These are phyloP conservation scores for Chalciporus sphaerocephalus DNA, from an alignment of 768 basidiomycete species.

Conservation along the genomic window DNA sequence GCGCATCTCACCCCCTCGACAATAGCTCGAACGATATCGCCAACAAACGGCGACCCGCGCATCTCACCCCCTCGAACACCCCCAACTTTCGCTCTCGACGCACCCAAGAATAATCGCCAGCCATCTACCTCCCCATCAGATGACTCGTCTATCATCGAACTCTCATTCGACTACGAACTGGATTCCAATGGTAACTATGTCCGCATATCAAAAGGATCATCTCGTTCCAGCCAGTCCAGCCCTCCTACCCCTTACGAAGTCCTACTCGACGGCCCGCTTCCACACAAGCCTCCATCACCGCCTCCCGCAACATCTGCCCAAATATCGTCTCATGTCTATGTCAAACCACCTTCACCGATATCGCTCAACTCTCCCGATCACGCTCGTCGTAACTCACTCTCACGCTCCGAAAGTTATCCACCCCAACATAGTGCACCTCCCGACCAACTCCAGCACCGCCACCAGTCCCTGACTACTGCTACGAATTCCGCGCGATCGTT, in stretches of 20 bases:
- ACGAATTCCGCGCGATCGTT: conserved; percentile 46
- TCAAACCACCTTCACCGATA: conserved; percentile 33
- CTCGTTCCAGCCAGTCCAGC: conserved; percentile 34
- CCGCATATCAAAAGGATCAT: conserved; percentile 42
- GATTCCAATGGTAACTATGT: conserved; percentile 44
- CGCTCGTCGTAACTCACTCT: conserved; percentile 46
- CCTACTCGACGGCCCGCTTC: conserved; percentile 23
- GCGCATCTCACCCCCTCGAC: conserved; percentile 25
- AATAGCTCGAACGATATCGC: conserved; percentile 25
- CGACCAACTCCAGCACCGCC: conserved; percentile 29
- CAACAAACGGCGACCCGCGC: conserved; percentile 28
- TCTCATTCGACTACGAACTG: conserved; percentile 45
- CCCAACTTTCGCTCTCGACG: conserved; percentile 25
- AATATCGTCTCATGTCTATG: conserved; percentile 15
- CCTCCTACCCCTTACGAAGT: conserved; percentile 41
- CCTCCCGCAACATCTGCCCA: conserved; percentile 20
- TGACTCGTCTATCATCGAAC: conserved; percentile 43
- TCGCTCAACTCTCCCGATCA: conserved; percentile 37
- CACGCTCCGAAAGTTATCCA: conserved; percentile 65
- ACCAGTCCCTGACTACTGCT: conserved; percentile 21
- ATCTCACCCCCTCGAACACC: conserved; percentile 31
- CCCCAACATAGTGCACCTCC: conserved; percentile 34
- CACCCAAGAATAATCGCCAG: conserved; percentile 31
- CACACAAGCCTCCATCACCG: conserved; percentile 24
- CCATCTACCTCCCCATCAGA: conserved; percentile 39